Conservation (phyloP, 352 stramenopile species). For the Pythium insidiosum region DNA sequence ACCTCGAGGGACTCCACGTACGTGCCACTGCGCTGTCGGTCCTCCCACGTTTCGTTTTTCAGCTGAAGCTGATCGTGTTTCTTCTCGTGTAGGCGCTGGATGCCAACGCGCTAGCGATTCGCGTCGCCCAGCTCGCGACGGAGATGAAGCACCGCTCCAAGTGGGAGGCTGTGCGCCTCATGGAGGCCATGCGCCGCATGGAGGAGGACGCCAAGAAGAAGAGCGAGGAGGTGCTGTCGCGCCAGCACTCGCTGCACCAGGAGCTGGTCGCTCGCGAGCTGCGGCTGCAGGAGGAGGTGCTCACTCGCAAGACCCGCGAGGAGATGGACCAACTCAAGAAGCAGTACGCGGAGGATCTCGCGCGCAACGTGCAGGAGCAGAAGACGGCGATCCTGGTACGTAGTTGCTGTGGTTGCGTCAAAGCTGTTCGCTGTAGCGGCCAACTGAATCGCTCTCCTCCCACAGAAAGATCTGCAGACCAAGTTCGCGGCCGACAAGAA, state of each 20-base stretch:
- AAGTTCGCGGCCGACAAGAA: constrained; percentile 58
- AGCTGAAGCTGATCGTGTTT: neutral
- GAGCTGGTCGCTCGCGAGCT: constrained; percentile 71
- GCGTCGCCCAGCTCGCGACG: constrained; percentile 66
- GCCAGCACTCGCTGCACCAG: constrained; percentile 64
- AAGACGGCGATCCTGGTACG: constrained; percentile 34
- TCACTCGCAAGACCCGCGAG: constrained; percentile 48
- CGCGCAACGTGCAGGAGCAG: constrained; percentile 51
- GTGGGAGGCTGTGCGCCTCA: constrained; percentile 68
- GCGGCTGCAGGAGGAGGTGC: constrained; percentile 58
- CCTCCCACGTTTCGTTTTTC: neutral
- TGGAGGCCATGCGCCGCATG: constrained; percentile 71
- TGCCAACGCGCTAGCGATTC: constrained; percentile 57
- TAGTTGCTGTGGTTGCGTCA: neutral
- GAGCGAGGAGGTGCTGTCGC: constrained; percentile 47
- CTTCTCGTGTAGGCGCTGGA: constrained; percentile 60
- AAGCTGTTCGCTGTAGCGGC: neutral
- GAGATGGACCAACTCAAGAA: constrained; percentile 60
- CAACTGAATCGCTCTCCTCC: neutral
- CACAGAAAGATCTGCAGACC: constrained; percentile 39
- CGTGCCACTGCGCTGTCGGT: too few relatives aligned
- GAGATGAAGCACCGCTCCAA: constrained; percentile 87
- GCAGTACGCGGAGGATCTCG: constrained; percentile 50
- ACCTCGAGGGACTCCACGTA: constrained; percentile 62
- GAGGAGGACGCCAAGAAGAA: constrained; percentile 74